Evolutionary conservation across 257 asterid genomes (phyloP).

Genomic region (Solanum medicagineum): DNA sequence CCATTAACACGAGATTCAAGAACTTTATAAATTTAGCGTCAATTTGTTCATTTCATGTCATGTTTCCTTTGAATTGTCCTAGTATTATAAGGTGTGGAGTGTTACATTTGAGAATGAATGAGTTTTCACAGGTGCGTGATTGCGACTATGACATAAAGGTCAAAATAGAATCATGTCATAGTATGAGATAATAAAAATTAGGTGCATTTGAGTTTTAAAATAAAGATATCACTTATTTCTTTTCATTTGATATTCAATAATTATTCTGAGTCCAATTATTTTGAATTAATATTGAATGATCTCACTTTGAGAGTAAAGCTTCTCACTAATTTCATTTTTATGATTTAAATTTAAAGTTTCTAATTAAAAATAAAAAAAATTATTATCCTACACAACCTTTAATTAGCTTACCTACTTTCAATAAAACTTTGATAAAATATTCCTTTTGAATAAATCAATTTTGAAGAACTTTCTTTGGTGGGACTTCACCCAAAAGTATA

Average conservation of each 20-base stretch:
- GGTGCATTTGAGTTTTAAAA: background rate
- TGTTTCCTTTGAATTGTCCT: too few relatives aligned
- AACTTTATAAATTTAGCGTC: too few relatives aligned
- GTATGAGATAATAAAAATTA: too few relatives aligned
- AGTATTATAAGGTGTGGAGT: too few relatives aligned
- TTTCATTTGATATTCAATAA: background rate
- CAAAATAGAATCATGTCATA: background rate
- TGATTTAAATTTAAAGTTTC: background rate
- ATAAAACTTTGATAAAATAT: background rate
- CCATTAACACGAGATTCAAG: too few relatives aligned
- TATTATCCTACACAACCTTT: background rate
- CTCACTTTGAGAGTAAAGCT: background rate
- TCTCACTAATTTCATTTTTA: background rate
- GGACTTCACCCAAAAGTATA: background rate
- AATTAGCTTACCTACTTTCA: background rate
- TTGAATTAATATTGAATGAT: background rate
- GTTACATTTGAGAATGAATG: too few relatives aligned
- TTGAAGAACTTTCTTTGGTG: background rate
- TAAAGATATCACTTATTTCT: background rate
- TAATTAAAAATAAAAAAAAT: background rate
- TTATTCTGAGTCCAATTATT: background rate
- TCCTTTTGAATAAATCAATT: background rate
- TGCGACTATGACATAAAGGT: background rate
- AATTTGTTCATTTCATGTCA: too few relatives aligned
- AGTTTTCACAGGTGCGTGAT: too few relatives aligned